Conservation (phyloP, 139 green algal genomes). For the Chlorella sp. region DNA sequence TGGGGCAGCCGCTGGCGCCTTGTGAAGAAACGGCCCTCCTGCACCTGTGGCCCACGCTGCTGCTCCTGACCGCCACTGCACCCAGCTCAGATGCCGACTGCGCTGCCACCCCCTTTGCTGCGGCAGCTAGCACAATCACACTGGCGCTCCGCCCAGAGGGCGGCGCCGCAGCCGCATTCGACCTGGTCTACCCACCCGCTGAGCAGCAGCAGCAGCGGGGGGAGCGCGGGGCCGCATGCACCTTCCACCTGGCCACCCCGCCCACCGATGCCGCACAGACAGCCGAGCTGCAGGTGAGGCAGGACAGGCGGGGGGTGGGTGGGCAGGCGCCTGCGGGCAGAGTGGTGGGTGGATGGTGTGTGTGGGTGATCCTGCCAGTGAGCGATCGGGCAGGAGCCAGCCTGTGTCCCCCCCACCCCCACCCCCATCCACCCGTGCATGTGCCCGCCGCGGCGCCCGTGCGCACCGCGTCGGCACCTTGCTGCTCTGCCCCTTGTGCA, state of each 20-base stretch:
- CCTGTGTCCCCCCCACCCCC: too few species aligned
- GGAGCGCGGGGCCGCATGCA: not conserved
- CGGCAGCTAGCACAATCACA: not conserved
- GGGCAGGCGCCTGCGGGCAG: too few species aligned
- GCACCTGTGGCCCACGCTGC: constrained; percentile 18
- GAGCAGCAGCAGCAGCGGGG: not conserved
- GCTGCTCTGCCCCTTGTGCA: too few species aligned
- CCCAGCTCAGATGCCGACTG: not conserved
- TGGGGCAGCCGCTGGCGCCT: not conserved
- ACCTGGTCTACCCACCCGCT: too few species aligned
- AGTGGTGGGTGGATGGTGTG: too few species aligned
- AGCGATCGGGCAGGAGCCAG: too few species aligned
- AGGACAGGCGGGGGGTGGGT: too few species aligned
- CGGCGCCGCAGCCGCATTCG: not conserved
- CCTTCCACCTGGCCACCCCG: not conserved
- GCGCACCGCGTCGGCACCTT: not conserved
- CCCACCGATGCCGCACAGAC: not conserved
- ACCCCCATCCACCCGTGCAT: too few species aligned
- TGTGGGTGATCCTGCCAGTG: too few species aligned
- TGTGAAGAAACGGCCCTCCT: not conserved
- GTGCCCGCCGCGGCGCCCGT: too few species aligned
- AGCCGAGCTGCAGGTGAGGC: not conserved
- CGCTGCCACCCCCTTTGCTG: not conserved
- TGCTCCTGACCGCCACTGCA: not conserved
- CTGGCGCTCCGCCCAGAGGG: not conserved